A percentile compares a stretch with the other conserved stretches of the same genome.
These are phyloP conservation scores for Arthroderma sp. DNA, from an alignment of 2,329 filamentous ascomycete species.

Conservation along the genomic window DNA sequence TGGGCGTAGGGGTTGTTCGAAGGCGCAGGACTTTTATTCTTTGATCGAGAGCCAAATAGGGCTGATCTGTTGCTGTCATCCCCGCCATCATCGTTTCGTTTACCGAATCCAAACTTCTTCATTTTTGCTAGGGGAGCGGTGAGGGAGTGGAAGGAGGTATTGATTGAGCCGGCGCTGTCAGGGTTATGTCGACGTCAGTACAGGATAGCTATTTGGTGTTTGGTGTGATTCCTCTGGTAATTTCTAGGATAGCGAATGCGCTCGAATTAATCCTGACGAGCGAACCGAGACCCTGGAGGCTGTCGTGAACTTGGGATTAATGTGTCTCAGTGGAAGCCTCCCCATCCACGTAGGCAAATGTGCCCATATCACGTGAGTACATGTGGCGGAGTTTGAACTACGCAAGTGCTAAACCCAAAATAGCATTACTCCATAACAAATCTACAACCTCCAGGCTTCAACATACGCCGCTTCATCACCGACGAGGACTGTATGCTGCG, in stretches of 20 bases:
- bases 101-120: conserved; percentile 33
- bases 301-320: neutral
- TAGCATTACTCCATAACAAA: neutral
- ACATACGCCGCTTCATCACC: neutral
- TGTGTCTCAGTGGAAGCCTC: neutral
- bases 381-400: neutral
- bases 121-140: conserved; percentile 9
- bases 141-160: neutral
- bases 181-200: neutral
- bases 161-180: neutral
- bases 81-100: conserved; percentile 44
- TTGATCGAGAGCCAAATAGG: conserved; percentile 47
- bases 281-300: neutral
- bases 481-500: neutral
- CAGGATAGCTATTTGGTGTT: neutral
- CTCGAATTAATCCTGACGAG: neutral
- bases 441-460: neutral
- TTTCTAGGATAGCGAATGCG: no score
- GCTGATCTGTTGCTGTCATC: conserved; percentile 43
- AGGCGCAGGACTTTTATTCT: conserved; percentile 41
- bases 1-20: conserved; percentile 46
- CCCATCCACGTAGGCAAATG: neutral
- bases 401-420: neutral
- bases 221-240: neutral
- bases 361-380: neutral